These are phyloP conservation scores for Nakaseomyces kungkrabaensis DNA, from an alignment of 1,139 yeast genomes.

Conservation along the genomic window DNA sequence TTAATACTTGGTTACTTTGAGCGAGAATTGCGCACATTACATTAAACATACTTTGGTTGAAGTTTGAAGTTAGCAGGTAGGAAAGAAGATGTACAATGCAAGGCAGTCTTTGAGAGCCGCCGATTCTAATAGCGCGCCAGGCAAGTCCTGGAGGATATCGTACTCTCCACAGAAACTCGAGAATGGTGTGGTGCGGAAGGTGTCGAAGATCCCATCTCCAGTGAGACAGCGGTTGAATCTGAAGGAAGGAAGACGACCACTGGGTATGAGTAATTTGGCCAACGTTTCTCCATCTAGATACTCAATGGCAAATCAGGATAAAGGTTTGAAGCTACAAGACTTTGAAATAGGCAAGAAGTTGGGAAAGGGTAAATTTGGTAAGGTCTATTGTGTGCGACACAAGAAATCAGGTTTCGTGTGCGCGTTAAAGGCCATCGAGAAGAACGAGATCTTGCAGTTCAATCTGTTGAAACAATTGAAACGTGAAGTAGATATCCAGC, in stretches of 20 bases:
- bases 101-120: background rate
- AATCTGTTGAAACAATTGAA: conserved; percentile 82
- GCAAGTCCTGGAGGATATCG: conserved; percentile 14
- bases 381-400: conserved; percentile 82
- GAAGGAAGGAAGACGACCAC: background rate
- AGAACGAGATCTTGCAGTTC: conserved; percentile 61
- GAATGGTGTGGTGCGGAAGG: conserved; percentile 3
- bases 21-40: too few relatives aligned
- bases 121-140: background rate
- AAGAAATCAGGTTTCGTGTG: conserved; percentile 66
- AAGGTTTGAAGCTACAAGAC: conserved; percentile 33
- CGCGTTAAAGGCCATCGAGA: conserved; percentile 87
- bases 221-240: conserved; percentile 3
- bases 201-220: conserved; percentile 10
- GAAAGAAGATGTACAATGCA: background rate
- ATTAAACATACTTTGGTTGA: too few relatives aligned
- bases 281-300: background rate
- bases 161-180: conserved; percentile 8
- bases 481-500: conserved; percentile 86
- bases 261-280: background rate
- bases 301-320: background rate
- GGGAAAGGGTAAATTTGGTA: conserved; percentile 91
- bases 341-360: conserved; percentile 82
- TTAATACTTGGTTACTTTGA: too few relatives aligned
- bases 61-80: too few relatives aligned